Percentiles rank a stretch among this genome's conserved stretches.
phyloP scores from a whole-genome alignment of 2,329 filamentous ascomycete species.

The Penicillium sp. region DNA sequence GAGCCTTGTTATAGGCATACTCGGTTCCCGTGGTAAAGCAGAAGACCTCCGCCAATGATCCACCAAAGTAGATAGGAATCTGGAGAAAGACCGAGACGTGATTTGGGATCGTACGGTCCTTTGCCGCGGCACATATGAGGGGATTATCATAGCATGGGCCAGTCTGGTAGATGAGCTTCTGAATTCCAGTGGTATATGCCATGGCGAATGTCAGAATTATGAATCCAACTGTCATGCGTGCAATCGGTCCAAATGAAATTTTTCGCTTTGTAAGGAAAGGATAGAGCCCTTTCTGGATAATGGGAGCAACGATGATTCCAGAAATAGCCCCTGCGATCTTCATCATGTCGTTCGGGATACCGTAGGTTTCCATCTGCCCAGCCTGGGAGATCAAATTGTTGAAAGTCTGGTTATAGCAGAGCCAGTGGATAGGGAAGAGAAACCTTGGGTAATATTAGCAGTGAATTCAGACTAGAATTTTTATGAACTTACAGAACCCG shows the following conservation, averaged over 20 bases:
- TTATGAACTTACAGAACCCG: conserved; percentile 4
- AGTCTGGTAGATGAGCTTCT: conserved; percentile 60
- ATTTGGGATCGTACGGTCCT: conserved; percentile 23
- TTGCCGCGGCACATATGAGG: conserved; percentile 27
- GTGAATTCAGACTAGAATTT: neutral
- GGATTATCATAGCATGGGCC: conserved; percentile 55
- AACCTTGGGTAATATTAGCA: conserved; percentile 1
- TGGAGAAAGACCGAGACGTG: conserved; percentile 44
- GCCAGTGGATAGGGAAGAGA: conserved; percentile 14
- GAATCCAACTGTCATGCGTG: conserved; percentile 58
- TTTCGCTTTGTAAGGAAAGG: conserved; percentile 53
- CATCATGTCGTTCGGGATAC: conserved; percentile 61
- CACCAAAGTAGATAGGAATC: conserved; percentile 40
- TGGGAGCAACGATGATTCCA: conserved; percentile 59
- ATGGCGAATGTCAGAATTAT: conserved; percentile 53
- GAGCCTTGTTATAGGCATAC: conserved; percentile 46
- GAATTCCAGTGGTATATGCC: conserved; percentile 57
- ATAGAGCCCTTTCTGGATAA: conserved; percentile 57
- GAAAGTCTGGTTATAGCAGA: conserved; percentile 14
- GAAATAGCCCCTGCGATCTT: conserved; percentile 60
- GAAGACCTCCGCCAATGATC: conserved; percentile 46
- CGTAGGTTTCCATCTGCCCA: conserved; percentile 56
- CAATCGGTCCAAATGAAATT: conserved; percentile 61
- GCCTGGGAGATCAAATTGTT: conserved; percentile 45
- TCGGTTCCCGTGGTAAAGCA: conserved; percentile 44